Conservation (phyloP, 2,329 filamentous ascomycete species). For the Pestalotiopsis sp. region DNA sequence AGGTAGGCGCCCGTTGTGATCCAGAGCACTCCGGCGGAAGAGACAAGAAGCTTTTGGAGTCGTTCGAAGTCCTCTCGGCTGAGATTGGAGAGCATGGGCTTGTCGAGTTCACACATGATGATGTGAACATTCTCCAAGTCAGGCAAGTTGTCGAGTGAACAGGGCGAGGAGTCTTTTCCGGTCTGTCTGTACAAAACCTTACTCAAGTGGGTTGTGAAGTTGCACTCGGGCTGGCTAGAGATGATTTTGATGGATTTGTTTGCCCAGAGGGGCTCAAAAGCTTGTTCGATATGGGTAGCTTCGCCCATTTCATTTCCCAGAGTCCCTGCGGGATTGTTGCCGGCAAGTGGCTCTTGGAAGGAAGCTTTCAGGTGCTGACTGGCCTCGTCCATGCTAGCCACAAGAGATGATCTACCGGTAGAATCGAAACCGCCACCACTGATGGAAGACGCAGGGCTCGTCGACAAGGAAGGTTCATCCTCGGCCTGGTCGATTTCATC, state of each 20-base stretch:
- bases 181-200: neutral
- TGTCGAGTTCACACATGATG: conserved; percentile 23
- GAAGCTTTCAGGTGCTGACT: neutral
- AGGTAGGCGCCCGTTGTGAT: conserved; percentile 25
- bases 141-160: neutral
- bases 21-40: conserved; percentile 23
- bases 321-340: neutral
- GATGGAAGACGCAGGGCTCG: neutral
- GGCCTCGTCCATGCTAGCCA: neutral
- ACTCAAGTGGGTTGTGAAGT: neutral
- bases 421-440: neutral
- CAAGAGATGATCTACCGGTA: neutral
- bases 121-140: conserved; percentile 18
- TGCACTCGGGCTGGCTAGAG: neutral
- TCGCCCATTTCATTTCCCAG: neutral
- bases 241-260: neutral
- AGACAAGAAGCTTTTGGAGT: conserved; percentile 20
- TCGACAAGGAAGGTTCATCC: neutral
- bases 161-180: neutral
- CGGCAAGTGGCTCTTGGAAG: neutral
- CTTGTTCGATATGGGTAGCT: neutral
- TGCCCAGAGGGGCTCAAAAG: neutral
- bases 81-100: conserved; percentile 19
- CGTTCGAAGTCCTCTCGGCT: conserved; percentile 19
- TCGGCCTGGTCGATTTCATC: conserved; percentile 18